These are phyloP conservation scores for Athelia sp. DNA, from an alignment of 1,284 basidiomycete genomes.

Conservation along the genomic window DNA sequence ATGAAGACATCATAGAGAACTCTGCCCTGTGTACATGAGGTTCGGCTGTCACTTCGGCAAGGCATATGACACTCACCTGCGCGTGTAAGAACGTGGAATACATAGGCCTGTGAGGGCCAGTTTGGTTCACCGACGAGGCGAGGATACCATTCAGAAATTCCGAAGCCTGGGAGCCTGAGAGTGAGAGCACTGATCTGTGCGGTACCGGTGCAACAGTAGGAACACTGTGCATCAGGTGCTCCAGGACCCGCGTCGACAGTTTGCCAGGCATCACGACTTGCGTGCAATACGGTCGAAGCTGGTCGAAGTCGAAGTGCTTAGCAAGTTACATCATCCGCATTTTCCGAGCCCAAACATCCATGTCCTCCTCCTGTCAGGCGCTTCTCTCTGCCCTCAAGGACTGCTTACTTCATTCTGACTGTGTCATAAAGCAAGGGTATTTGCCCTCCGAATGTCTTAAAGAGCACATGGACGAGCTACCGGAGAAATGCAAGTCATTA, in stretches of 20 bases:
- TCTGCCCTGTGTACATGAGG: conserved; percentile 59
- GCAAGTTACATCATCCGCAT: conserved; percentile 23
- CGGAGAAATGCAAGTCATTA: conserved; percentile 69
- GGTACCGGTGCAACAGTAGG: conserved; percentile 62
- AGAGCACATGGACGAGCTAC: conserved; percentile 67
- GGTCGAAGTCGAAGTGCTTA: too few relatives aligned
- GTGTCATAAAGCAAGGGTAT: conserved; percentile 68
- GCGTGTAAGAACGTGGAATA: conserved; percentile 86
- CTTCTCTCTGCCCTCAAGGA: conserved; percentile 72
- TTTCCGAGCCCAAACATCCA: conserved; percentile 22
- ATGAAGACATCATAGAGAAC: conserved; percentile 88
- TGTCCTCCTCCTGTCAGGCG: conserved; percentile 77
- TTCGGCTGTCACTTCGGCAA: conserved; percentile 3
- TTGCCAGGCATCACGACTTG: too few relatives aligned
- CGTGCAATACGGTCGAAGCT: too few relatives aligned
- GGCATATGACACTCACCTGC: conserved; percentile 50
- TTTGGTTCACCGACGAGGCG: conserved; percentile 51
- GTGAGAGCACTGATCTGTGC: conserved; percentile 63
- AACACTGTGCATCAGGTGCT: conserved; percentile 37
- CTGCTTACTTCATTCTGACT: conserved; percentile 78
- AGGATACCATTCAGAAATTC: conserved; percentile 90
- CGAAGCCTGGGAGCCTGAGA: conserved; percentile 79
- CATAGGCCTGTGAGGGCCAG: conserved; percentile 44
- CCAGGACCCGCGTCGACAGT: too few relatives aligned
- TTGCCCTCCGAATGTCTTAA: conserved; percentile 78